These are phyloP conservation scores for Tulasnella sp. DNA, from an alignment of 768 basidiomycete species.

Conservation along the genomic window DNA sequence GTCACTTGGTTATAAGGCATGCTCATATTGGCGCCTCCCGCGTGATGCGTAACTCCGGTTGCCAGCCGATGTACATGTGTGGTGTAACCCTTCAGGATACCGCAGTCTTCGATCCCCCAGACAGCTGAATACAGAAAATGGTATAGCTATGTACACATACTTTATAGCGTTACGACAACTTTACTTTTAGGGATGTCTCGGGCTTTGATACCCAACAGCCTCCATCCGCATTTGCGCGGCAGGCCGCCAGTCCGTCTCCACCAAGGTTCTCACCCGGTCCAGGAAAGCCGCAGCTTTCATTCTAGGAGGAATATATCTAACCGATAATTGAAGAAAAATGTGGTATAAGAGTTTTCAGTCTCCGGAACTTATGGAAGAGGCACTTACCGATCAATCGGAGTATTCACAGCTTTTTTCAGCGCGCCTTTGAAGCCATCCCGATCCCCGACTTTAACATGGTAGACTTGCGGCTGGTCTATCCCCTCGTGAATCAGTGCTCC, in stretches of 20 bases:
- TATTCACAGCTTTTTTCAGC: background rate
- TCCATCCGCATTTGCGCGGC: background rate
- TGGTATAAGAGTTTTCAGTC: background rate
- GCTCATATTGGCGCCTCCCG: background rate
- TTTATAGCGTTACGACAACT: too few relatives aligned
- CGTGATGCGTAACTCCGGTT: background rate
- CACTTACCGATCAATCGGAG: constrained; percentile 11
- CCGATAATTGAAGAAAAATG: background rate
- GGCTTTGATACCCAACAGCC: background rate
- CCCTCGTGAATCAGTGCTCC: background rate
- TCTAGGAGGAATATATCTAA: background rate
- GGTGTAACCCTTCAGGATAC: too few relatives aligned
- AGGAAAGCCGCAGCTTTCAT: background rate
- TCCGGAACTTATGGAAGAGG: background rate
- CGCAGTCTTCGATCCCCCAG: too few relatives aligned
- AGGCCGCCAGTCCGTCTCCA: constrained; percentile 13
- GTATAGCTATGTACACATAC: too few relatives aligned
- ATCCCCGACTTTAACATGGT: constrained; percentile 15
- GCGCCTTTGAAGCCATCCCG: background rate
- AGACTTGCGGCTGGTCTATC: constrained; percentile 7
- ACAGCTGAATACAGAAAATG: too few relatives aligned
- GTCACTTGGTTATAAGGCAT: background rate
- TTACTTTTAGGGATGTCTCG: too few relatives aligned
- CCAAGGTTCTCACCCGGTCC: background rate
- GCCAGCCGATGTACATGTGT: too few relatives aligned